A percentile compares a stretch with the other conserved stretches of the same genome.
phyloP scores from a whole-genome alignment of 2,329 filamentous ascomycete genomes.

The Fusarium sp. region DNA sequence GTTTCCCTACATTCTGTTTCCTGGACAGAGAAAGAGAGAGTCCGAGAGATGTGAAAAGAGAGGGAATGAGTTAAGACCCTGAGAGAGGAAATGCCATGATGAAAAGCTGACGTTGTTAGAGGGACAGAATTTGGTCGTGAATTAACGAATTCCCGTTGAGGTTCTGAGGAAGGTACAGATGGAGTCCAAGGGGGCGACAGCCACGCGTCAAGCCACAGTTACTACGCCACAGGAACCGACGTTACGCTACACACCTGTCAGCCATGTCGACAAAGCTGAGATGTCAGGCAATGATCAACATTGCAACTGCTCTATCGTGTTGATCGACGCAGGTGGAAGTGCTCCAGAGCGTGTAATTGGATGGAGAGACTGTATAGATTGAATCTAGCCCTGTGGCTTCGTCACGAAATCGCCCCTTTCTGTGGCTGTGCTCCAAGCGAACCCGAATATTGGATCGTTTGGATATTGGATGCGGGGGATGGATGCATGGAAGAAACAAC shows the following conservation, averaged over 20 bases:
- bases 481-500: conserved; percentile 11
- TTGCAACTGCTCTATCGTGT: background rate
- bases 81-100: background rate
- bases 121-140: conserved; percentile 5
- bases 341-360: conserved; percentile 9
- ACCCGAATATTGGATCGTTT: conserved; percentile 7
- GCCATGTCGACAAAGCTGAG: conserved; percentile 2
- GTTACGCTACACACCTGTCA: conserved; percentile 2
- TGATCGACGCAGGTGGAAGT: conserved; percentile 16
- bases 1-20: conserved; percentile 5
- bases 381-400: conserved; percentile 36
- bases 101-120: background rate
- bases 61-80: background rate
- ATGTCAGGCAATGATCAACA: conserved; percentile 35
- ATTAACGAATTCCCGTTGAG: background rate
- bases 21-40: background rate
- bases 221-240: conserved; percentile 10
- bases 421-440: conserved; percentile 32
- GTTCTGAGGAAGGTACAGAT: background rate
- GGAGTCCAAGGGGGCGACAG: conserved; percentile 22
- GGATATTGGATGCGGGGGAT: conserved; percentile 5
- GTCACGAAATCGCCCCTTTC: conserved; percentile 27
- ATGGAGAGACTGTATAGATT: background rate
- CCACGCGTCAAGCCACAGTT: conserved; percentile 39
- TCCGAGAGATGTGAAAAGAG: background rate